phyloP scores from a whole-genome alignment of 2,329 filamentous ascomycete genomes.

The Aspergillus neotritici region DNA sequence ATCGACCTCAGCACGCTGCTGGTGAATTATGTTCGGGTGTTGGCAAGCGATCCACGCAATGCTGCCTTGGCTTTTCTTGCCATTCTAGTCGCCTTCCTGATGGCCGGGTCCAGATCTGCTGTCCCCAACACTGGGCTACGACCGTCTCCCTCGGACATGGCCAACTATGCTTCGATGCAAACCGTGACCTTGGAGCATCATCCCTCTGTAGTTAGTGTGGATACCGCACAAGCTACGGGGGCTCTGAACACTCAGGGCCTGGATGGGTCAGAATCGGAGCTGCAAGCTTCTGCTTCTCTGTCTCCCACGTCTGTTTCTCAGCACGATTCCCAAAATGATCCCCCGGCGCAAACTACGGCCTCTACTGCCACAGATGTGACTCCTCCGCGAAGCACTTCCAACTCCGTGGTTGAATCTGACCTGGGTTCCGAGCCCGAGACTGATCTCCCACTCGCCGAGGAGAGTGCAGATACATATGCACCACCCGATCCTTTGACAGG shows the following conservation, averaged over 20 bases:
- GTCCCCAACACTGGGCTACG: constrained; percentile 7
- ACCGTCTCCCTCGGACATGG: constrained; percentile 12
- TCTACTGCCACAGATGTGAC: too few species aligned
- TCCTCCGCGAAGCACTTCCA: too few species aligned
- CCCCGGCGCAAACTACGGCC: too few species aligned
- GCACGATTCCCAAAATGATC: too few species aligned
- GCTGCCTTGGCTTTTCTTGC: constrained; percentile 45
- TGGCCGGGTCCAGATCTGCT: constrained; percentile 14
- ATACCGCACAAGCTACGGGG: background rate
- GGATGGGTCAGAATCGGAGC: too few species aligned
- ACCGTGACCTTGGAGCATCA: constrained; percentile 4
- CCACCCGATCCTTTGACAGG: too few species aligned
- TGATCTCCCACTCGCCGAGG: too few species aligned
- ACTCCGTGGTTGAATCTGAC: too few species aligned
- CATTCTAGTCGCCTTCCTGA: constrained; percentile 39
- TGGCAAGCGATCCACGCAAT: constrained; percentile 51
- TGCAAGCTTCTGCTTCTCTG: too few species aligned
- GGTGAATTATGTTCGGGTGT: constrained; percentile 49
- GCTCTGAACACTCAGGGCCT: background rate
- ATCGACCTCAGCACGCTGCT: constrained; percentile 49
- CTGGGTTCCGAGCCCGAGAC: too few species aligned
- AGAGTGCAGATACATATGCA: too few species aligned
- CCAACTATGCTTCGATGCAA: constrained; percentile 2
- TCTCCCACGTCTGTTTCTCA: too few species aligned
- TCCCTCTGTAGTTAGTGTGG: background rate